These are phyloP conservation scores for Hymenotorrendiella dingleyae DNA, from an alignment of 2,329 filamentous ascomycete species.

Conservation along the genomic window DNA sequence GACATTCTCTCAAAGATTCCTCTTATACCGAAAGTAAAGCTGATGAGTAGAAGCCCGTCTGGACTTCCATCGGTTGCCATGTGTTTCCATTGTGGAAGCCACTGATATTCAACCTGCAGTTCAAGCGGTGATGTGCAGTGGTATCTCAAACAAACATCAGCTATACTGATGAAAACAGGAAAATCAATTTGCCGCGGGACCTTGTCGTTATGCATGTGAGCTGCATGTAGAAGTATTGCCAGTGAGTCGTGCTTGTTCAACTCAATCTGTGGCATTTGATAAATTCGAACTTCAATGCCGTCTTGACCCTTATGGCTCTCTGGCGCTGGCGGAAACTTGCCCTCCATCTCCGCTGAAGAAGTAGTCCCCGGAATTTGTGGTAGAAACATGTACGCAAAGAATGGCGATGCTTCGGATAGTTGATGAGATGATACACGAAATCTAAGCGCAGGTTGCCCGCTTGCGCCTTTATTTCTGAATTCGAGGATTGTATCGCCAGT, in stretches of 20 bases:
- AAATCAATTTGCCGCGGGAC: conserved; percentile 43
- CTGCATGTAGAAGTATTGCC: conserved; percentile 44
- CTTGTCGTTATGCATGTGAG: conserved; percentile 42
- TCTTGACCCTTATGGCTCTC: conserved; percentile 37
- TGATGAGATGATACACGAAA: conserved; percentile 48
- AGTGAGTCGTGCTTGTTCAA: conserved; percentile 37
- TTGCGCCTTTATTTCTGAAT: conserved; percentile 39
- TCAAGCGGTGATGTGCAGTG: conserved; percentile 47
- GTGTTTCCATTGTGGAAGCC: conserved; percentile 48
- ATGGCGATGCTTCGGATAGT: conserved; percentile 45
- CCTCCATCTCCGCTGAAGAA: conserved; percentile 16
- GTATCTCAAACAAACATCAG: conserved; percentile 44
- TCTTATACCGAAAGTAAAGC: conserved; percentile 46
- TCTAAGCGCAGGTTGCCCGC: conserved; percentile 36
- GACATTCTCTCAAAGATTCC: conserved; percentile 45
- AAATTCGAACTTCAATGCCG: conserved; percentile 40
- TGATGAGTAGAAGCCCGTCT: conserved; percentile 45
- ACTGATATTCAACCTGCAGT: conserved; percentile 43
- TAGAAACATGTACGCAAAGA: conserved; percentile 45
- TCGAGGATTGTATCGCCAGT: conserved; percentile 47
- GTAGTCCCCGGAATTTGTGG: conserved; percentile 11
- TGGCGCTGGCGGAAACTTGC: conserved; percentile 26
- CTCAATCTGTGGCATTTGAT: conserved; percentile 48
- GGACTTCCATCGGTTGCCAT: conserved; percentile 41
- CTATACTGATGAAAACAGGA: conserved; percentile 45